Base-by-base conservation (phyloP, 352 stramenopile genomes). In the Pythium brachiatum region DNA sequence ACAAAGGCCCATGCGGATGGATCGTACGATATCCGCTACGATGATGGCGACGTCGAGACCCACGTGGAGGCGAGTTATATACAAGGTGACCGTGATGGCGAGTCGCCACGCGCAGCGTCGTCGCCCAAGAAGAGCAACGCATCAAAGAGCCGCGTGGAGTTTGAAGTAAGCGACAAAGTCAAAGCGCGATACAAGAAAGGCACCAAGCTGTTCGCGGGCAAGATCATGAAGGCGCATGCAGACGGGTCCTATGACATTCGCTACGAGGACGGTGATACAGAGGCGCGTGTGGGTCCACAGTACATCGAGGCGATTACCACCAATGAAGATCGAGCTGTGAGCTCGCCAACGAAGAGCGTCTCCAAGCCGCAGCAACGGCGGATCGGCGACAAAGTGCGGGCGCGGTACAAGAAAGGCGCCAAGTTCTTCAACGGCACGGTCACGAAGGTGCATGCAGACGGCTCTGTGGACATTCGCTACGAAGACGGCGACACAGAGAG, bases 11-110 rank as follows among this genome's bases (percentile, higher is more conserved):
- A 92, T 55, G 54, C 60, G 11, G 81, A 95, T 51, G 74, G 71
- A 7, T 89, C 79, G 20, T 88, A 78, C 46, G 83, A 90, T 31
- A 54, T 95, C 55, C 27, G 68, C 36, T 95, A 92, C 44, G 78
- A 90, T 0, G 80, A 91, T 52, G 86, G 79, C 21, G 76, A 89
- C 31, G 62, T 73, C 21, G 81, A 85, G 51, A 72, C 32, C 0
- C 55, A 60, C 15, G 73, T 84, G 36, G 59, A 66, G 3, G 21
- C 29, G 21, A 34, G 18, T 15, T 52, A 58, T 16, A 57, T 65
- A 2, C 23, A 48, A 11, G 23, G 15, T 1, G 31, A 88, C 36
- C 70, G 82, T 0, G 78, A 89, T 48, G 81, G 75, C 25, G 76
- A 89, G 44, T 32, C 44, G 15, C 44, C 44, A 20, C 44, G 44